Conservation (phyloP, 495 filamentous ascomycete genomes). For the Melanomma pulvis-pyrius region DNA sequence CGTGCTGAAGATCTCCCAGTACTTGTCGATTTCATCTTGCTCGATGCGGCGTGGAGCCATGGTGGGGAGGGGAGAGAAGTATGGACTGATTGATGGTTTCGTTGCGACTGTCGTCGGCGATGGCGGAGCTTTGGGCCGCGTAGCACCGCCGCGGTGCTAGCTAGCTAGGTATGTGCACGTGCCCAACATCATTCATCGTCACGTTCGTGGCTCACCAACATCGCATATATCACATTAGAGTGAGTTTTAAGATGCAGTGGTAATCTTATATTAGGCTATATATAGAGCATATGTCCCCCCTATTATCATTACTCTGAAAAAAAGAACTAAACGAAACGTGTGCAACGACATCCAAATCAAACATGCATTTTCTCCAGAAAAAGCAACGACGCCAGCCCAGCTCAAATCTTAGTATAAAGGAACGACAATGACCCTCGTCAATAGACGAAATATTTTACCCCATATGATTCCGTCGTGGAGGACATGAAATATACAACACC, state of each 20-base stretch:
- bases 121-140: not conserved
- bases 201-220: too few relatives aligned
- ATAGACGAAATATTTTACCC: not conserved
- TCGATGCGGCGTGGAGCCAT: slow-evolving; percentile 79
- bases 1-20: slow-evolving; percentile 98
- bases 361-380: slow-evolving; percentile 4
- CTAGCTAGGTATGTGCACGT: too few relatives aligned
- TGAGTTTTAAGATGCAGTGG: not conserved
- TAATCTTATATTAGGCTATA: slow-evolving; percentile 4
- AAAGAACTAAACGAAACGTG: not conserved
- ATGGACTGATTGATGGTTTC: not conserved
- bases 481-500: slow-evolving; percentile 17
- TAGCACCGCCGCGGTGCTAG: too few relatives aligned
- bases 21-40: slow-evolving; percentile 92
- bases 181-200: too few relatives aligned
- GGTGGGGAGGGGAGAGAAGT: not conserved
- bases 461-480: not conserved
- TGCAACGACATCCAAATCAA: not conserved
- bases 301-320: slow-evolving; percentile 27
- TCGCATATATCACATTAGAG: not conserved
- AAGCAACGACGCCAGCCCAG: not conserved
- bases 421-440: slow-evolving; percentile 3
- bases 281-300: slow-evolving; percentile 1
- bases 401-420: not conserved
- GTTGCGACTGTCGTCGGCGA: not conserved